Conservation (phyloP, 176 grass and related monocot species). For the Paspalum vaginatum region DNA sequence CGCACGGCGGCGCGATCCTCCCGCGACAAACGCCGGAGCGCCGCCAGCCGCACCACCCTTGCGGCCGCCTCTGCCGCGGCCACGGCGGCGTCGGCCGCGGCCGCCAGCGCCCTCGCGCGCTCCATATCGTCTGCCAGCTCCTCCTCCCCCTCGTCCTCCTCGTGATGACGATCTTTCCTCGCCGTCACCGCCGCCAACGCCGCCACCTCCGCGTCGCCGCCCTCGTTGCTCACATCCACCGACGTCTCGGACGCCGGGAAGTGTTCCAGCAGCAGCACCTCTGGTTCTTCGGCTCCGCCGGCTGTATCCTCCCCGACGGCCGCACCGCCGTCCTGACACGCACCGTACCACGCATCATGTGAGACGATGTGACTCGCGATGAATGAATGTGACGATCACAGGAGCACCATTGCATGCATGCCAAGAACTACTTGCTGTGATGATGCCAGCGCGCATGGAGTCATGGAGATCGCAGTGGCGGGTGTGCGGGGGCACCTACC, state of each 20-base stretch:
- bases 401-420: not conserved
- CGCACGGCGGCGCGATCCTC: constrained; percentile 71
- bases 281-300: constrained; percentile 37
- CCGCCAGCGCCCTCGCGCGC: constrained; percentile 39
- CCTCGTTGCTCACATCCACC: constrained; percentile 46
- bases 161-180: not conserved
- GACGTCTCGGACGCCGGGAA: constrained; percentile 65
- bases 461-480: not conserved
- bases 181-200: not conserved
- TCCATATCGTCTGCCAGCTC: constrained; percentile 48
- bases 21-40: constrained; percentile 41
- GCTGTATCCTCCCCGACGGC: constrained; percentile 16
- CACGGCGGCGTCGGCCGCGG: constrained; percentile 52
- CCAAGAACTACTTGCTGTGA: not conserved
- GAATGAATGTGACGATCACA: not conserved
- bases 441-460: not conserved
- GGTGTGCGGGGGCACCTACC: not conserved
- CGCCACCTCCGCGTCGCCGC: not conserved
- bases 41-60: constrained; percentile 62
- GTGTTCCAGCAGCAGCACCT: constrained; percentile 75
- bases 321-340: not conserved
- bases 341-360: not conserved
- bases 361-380: not conserved
- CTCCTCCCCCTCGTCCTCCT: constrained; percentile 32
- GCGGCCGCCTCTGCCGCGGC: constrained; percentile 58